phyloP scores from a whole-genome alignment of 2,329 filamentous ascomycete genomes.

The Cytospora schulzeri region DNA sequence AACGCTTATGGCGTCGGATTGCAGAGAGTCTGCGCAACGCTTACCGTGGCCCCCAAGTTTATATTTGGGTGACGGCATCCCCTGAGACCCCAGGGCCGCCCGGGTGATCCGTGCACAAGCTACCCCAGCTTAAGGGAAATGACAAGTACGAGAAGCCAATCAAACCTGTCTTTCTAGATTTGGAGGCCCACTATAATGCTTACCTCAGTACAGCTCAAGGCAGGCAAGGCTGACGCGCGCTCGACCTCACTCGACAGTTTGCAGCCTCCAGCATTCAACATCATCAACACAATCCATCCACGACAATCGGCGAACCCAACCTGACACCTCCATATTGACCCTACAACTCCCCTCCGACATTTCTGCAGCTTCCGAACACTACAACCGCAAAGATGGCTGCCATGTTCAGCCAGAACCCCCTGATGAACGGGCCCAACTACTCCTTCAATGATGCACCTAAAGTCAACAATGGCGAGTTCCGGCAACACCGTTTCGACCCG shows the following conservation, averaged over 20 bases:
- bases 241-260: constrained; percentile 27
- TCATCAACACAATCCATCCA: constrained; percentile 18
- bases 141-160: constrained; percentile 18
- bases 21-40: neutral
- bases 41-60: constrained; percentile 14
- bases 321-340: constrained; percentile 17
- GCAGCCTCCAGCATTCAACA: constrained; percentile 22
- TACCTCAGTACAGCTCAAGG: constrained; percentile 30
- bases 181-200: neutral
- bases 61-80: constrained; percentile 26
- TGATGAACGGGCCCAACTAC: constrained; percentile 71
- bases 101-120: neutral
- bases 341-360: constrained; percentile 22
- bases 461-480: constrained; percentile 55
- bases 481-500: constrained; percentile 90
- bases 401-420: constrained; percentile 71
- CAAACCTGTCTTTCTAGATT: constrained; percentile 7
- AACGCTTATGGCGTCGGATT: neutral
- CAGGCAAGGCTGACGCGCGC: constrained; percentile 52
- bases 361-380: neutral
- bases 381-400: constrained; percentile 54
- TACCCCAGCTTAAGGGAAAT: constrained; percentile 19
- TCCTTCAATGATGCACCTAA: constrained; percentile 65
- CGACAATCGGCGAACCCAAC: constrained; percentile 27
- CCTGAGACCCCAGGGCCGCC: constrained; percentile 3